These are phyloP conservation scores for Fusarium abutilonis DNA, from an alignment of 2,329 filamentous ascomycete species.

Conservation along the genomic window DNA sequence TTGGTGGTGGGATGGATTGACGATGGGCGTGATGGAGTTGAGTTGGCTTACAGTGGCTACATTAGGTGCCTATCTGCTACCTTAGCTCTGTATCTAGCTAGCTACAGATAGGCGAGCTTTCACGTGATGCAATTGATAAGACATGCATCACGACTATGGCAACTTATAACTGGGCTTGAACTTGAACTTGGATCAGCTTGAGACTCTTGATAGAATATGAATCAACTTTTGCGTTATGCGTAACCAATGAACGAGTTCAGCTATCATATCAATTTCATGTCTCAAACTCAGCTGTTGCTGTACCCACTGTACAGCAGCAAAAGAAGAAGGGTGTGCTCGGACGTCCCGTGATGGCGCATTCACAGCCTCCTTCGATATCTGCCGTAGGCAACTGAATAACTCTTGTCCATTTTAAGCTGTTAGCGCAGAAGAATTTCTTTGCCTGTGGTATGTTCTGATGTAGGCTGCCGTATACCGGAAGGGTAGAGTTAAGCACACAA, in stretches of 20 bases:
- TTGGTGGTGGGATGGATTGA: constrained; percentile 10
- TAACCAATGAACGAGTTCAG: not conserved
- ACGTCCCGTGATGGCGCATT: constrained; percentile 24
- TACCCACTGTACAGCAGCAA: constrained; percentile 8
- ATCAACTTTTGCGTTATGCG: not conserved
- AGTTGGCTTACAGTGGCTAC: constrained; percentile 42
- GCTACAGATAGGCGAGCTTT: constrained; percentile 37
- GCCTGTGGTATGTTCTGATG: not conserved
- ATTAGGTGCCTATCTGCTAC: constrained; percentile 20
- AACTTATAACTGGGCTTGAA: not conserved
- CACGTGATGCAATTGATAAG: constrained; percentile 39
- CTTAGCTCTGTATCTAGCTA: not conserved
- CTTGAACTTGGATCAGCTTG: not conserved
- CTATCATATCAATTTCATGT: constrained; percentile 13
- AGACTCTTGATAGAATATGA: not conserved
- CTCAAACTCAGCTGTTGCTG: constrained; percentile 21
- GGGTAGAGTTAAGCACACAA: too few relatives aligned
- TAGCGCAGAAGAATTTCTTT: not conserved
- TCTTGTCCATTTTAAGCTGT: not conserved
- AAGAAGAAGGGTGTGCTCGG: constrained; percentile 18
- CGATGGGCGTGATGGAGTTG: constrained; percentile 35
- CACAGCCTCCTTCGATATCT: not conserved
- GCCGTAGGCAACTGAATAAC: not conserved
- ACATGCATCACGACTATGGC: not conserved
- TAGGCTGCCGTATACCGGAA: too few relatives aligned